A percentile compares a stretch with the other conserved stretches of the same genome.
Evolutionary conservation across 352 stramenopile genomes (phyloP).

Genomic region (Phytophthora brassicae): DNA sequence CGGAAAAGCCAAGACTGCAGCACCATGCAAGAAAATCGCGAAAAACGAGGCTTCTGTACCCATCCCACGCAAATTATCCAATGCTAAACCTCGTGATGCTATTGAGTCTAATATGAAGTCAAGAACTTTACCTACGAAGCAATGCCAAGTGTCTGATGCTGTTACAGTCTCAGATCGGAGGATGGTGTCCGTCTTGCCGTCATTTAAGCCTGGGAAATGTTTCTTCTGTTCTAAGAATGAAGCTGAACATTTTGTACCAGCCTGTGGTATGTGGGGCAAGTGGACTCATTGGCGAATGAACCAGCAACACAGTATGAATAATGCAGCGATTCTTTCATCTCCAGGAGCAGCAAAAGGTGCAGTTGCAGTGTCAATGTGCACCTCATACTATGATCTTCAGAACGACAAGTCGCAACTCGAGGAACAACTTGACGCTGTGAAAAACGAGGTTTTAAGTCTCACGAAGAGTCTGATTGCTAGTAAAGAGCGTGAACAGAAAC

Average conservation of each 20-base stretch:
- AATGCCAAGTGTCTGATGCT: neutral
- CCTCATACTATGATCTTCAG: constrained; percentile 84
- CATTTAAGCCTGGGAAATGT: constrained; percentile 79
- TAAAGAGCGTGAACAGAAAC: constrained; percentile 25
- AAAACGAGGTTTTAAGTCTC: constrained; percentile 35
- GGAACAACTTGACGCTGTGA: constrained; percentile 30
- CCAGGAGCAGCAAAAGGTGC: constrained; percentile 35
- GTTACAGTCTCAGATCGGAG: constrained; percentile 13
- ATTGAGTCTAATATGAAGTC: neutral
- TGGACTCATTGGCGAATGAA: constrained; percentile 87
- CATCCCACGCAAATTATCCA: neutral
- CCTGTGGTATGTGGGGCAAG: constrained; percentile 83
- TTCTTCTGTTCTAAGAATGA: constrained; percentile 88
- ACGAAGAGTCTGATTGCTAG: constrained; percentile 25
- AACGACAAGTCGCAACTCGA: constrained; percentile 66
- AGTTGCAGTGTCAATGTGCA: constrained; percentile 66
- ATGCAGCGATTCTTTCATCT: constrained; percentile 14
- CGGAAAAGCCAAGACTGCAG: neutral
- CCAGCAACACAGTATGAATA: constrained; percentile 54
- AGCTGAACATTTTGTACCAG: constrained; percentile 75
- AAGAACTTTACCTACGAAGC: neutral
- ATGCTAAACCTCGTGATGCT: neutral
- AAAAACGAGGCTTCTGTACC: neutral
- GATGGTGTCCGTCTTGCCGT: constrained; percentile 79
- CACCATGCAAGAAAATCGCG: neutral